phyloP scores from a whole-genome alignment of 352 stramenopile genomes.

The Phytophthora tentaculata region DNA sequence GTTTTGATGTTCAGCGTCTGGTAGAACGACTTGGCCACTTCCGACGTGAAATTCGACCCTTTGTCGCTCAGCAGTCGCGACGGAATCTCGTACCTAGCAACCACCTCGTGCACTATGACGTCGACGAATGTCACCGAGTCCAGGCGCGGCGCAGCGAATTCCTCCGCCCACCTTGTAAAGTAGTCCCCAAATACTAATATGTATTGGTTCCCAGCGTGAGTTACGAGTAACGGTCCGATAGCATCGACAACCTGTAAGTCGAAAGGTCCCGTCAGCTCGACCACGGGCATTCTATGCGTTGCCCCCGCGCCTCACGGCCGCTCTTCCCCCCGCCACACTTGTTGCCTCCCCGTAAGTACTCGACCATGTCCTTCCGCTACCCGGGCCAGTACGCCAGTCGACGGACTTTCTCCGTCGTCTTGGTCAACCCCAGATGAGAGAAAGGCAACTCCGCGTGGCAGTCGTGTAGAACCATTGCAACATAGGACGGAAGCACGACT shows the following conservation, averaged over 20 bases:
- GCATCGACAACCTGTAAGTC: conserved; percentile 1
- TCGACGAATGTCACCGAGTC: not conserved
- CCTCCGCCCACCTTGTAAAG: conserved; percentile 1
- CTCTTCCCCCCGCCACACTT: not conserved
- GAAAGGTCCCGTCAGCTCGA: not conserved
- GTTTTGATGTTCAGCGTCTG: not conserved
- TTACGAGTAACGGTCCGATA: not conserved
- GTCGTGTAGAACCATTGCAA: not conserved
- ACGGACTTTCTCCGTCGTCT: not conserved
- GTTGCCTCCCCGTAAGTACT: not conserved
- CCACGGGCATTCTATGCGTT: not conserved
- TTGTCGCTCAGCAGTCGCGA: conserved; percentile 3
- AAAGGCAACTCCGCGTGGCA: not conserved
- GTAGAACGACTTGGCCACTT: conserved; percentile 6
- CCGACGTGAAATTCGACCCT: conserved; percentile 8
- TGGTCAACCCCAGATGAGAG: not conserved
- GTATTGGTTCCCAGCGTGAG: not conserved
- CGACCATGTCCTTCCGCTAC: not conserved
- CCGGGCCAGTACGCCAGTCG: conserved; percentile 3
- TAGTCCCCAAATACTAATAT: not conserved
- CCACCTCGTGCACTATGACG: not conserved
- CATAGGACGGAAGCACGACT: not conserved
- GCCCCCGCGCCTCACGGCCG: not conserved
- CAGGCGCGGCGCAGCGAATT: not conserved
- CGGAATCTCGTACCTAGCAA: not conserved